Base-by-base conservation (phyloP, 2,329 filamentous ascomycete genomes). In the Phyllosticta ampelicida region DNA sequence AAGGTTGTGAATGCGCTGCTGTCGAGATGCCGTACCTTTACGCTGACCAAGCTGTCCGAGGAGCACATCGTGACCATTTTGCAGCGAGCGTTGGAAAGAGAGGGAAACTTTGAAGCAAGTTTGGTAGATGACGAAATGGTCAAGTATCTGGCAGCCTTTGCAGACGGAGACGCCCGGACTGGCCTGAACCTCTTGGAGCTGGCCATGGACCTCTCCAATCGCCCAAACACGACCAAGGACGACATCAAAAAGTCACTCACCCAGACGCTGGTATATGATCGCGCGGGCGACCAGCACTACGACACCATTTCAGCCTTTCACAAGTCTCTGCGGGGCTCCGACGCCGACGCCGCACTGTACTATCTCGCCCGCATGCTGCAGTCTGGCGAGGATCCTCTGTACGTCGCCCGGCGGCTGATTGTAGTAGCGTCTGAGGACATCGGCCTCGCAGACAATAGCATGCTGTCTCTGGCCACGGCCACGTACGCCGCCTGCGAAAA, bases 301-400 rank as follows among this genome's bases (percentile, higher is more conserved):
- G 92, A 99, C 69, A 94, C 89, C 56, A 97, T 99, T 67, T 95
- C 89, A 0, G 94, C 94, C 28, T 94, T 97, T 66, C 94, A 97
- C 79, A 99, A 99, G 68, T 90, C 90, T 2, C 86, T 97, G 9
- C 87, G 94, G 51, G 94, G 94, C 48, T 87, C 84, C 58, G 86
- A 96, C 67, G 73, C 92, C 0, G 88, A 97, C 70, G 94, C 92
- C 0, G 82, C 92, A 0, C 80, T 99, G 1, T 99, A 97, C 75
- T 99, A 97, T 71, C 83, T 99, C 1, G 89, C 89, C 0, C 86
- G 94, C 36, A 99, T 99, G 94, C 82, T 99, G 5, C 87, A 95
- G 67, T 94, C 89, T 0, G 92, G 92, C 60, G 92, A 97, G 72
- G 94, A 97, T 66, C 89, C 92, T 0, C 78, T 96, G 0, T 97